Evolutionary conservation across 129 eudicot genomes (phyloP).

Genomic region (Pittosporum tobira): DNA sequence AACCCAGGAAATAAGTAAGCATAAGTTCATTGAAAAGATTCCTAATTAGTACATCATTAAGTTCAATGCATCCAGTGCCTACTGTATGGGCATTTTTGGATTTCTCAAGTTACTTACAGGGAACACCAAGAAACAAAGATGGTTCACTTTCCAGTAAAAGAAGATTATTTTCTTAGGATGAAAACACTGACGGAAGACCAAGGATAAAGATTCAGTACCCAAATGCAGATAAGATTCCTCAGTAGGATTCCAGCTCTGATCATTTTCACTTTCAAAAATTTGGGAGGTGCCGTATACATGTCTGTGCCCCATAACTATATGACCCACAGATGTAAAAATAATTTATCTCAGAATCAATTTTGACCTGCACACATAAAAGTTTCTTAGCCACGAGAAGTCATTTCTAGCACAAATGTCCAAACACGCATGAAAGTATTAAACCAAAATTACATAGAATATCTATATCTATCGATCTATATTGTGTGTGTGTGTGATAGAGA

Average conservation of each 20-base stretch:
- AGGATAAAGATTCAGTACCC: conserved; percentile 36
- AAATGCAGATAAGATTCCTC: conserved; percentile 42
- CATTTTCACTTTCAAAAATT: conserved; percentile 41
- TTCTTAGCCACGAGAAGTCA: not conserved
- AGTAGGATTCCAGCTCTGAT: conserved; percentile 51
- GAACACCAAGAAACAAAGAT: not conserved
- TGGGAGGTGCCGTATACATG: conserved; percentile 37
- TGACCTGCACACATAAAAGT: not conserved
- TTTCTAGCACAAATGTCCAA: not conserved
- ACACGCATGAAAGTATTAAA: not conserved
- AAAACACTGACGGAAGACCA: too few species aligned
- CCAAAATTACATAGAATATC: not conserved
- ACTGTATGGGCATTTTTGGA: too few species aligned
- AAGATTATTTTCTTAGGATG: not conserved
- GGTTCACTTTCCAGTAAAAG: not conserved
- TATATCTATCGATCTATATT: too few species aligned
- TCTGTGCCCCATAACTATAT: conserved; percentile 52
- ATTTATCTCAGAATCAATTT: not conserved
- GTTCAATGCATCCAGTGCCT: too few species aligned
- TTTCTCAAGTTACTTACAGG: not conserved
- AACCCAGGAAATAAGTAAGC: not conserved
- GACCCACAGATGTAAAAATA: conserved; percentile 11
- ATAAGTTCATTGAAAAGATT: not conserved
- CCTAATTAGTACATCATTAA: too few species aligned
- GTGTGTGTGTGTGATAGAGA: not conserved